Conservation (phyloP, 1,284 basidiomycete genomes). For the Prillingera fragicola region DNA sequence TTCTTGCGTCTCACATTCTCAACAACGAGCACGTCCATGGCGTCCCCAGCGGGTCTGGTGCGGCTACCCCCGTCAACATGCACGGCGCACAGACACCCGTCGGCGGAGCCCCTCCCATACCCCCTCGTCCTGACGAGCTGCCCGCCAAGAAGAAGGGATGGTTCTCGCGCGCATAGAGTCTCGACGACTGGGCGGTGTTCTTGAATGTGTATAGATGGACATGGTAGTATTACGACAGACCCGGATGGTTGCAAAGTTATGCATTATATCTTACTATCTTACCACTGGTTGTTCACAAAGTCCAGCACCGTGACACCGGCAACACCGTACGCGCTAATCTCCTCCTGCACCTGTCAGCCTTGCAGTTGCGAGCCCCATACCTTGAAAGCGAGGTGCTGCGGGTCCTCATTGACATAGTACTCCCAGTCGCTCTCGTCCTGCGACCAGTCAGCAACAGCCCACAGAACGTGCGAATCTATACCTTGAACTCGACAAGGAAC, state of each 20-base stretch:
- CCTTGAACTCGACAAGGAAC: constrained; percentile 40
- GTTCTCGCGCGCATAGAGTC: not conserved
- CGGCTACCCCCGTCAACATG: too few relatives aligned
- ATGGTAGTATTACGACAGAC: too few relatives aligned
- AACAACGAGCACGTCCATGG: too few relatives aligned
- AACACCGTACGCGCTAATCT: constrained; percentile 14
- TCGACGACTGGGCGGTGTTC: too few relatives aligned
- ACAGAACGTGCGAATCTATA: constrained; percentile 11
- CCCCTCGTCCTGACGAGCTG: not conserved
- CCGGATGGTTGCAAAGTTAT: not conserved
- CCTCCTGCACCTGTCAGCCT: too few relatives aligned
- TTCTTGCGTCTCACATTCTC: constrained; percentile 1
- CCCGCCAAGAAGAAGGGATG: constrained; percentile 2
- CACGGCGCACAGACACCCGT: too few relatives aligned
- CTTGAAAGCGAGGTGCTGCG: constrained; percentile 39
- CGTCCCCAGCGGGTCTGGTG: too few relatives aligned
- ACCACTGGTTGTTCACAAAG: constrained; percentile 27
- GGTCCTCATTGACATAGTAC: constrained; percentile 37
- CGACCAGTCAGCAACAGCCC: constrained; percentile 5
- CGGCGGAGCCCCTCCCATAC: too few relatives aligned
- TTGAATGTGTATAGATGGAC: too few relatives aligned
- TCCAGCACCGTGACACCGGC: constrained; percentile 34
- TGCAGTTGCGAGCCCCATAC: too few relatives aligned
- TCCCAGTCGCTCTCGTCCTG: constrained; percentile 33
- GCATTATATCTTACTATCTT: not conserved